Evolutionary conservation across 2,329 filamentous ascomycete genomes (phyloP).

Genomic region (Pyricularia grisea): DNA sequence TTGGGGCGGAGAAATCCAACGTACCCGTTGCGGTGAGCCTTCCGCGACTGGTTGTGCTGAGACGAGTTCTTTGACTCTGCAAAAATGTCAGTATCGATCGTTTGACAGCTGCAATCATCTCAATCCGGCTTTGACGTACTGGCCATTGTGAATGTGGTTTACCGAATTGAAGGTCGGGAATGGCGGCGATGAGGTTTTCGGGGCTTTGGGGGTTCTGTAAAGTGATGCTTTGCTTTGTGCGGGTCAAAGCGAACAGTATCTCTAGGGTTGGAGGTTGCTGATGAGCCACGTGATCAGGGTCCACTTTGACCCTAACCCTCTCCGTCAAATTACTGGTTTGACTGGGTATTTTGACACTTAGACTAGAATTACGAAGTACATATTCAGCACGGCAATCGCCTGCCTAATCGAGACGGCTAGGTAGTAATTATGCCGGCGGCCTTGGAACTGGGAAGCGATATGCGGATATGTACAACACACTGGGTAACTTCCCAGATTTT

Average conservation of each 20-base stretch:
- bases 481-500: background rate
- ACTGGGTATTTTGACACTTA: too few relatives aligned
- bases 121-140: slow-evolving; percentile 40
- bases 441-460: background rate
- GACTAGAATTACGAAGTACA: too few relatives aligned
- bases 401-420: background rate
- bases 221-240: background rate
- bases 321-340: too few relatives aligned
- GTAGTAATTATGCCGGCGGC: background rate
- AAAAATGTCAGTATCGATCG: slow-evolving; percentile 15
- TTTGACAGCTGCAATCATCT: background rate
- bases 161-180: slow-evolving; percentile 4
- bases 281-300: background rate
- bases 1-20: slow-evolving; percentile 22
- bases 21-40: slow-evolving; percentile 99
- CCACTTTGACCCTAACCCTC: background rate
- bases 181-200: background rate
- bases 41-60: slow-evolving; percentile 96
- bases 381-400: background rate
- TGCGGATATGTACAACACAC: background rate
- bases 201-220: background rate
- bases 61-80: slow-evolving; percentile 99
- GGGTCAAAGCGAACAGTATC: background rate
- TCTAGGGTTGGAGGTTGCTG: background rate
- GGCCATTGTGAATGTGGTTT: slow-evolving; percentile 54